Evolutionary conservation across 805 yeast genomes (phyloP).

Genomic region (Monosporozyma yasuniensis): DNA sequence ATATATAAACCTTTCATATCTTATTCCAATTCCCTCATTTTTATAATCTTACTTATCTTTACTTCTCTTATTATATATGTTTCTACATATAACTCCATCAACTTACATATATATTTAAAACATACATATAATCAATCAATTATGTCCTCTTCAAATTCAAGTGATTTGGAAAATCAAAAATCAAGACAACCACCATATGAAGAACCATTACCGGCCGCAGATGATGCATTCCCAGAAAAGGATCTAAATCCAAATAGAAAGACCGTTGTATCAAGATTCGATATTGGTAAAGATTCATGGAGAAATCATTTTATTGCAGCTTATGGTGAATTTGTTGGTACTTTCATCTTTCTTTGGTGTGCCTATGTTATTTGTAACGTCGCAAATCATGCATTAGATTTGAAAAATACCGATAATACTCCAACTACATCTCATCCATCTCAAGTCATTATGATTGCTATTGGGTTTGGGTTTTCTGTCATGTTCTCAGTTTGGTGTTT

Average conservation of each 20-base stretch:
- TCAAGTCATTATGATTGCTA: conserved; percentile 67
- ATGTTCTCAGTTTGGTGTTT: conserved; percentile 34
- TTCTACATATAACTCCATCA: too few species aligned
- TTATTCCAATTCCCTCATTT: too few species aligned
- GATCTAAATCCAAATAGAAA: background rate
- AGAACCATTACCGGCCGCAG: conserved; percentile 5
- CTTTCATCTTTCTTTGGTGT: conserved; percentile 73
- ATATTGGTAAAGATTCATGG: conserved; percentile 35
- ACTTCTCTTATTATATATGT: background rate
- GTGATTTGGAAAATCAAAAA: conserved; percentile 3
- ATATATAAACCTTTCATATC: too few species aligned
- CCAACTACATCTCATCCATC: conserved; percentile 52
- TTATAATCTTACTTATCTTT: background rate
- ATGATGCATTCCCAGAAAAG: conserved; percentile 8
- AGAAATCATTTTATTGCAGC: conserved; percentile 62
- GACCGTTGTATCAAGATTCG: conserved; percentile 8
- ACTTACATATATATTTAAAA: background rate
- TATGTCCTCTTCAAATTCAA: conserved; percentile 2
- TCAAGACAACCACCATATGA: background rate
- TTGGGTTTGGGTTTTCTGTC: conserved; percentile 82
- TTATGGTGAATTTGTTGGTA: conserved; percentile 77
- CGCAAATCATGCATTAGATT: conserved; percentile 52
- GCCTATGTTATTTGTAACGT: conserved; percentile 78
- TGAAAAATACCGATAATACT: conserved; percentile 12
- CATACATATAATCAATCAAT: background rate